These are phyloP conservation scores for Phialophora macrospora DNA, from an alignment of 2,329 filamentous ascomycete genomes.

Conservation along the genomic window DNA sequence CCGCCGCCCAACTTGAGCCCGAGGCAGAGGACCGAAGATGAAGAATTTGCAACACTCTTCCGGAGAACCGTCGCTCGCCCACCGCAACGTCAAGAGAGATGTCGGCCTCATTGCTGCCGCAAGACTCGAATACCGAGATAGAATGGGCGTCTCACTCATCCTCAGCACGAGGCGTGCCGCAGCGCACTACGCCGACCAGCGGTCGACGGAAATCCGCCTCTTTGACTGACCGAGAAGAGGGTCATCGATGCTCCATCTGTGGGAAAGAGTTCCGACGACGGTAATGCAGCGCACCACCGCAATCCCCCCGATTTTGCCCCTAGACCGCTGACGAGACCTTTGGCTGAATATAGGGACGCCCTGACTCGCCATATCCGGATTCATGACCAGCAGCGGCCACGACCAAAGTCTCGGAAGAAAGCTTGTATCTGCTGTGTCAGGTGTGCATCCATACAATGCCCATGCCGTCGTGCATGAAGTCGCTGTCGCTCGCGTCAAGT, in stretches of 20 bases:
- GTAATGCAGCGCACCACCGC: background rate
- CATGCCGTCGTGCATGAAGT: background rate
- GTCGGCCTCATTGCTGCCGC: background rate
- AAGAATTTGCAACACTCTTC: background rate
- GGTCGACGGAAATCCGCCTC: background rate
- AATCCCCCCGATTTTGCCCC: background rate
- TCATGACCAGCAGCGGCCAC: background rate
- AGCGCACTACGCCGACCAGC: background rate
- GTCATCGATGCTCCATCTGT: slow-evolving; percentile 1
- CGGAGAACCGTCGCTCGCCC: background rate
- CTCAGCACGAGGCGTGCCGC: background rate
- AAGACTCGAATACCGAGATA: slow-evolving; percentile 1
- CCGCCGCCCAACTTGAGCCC: background rate
- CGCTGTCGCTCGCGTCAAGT: background rate
- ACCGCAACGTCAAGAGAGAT: background rate
- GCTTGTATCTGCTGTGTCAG: slow-evolving; percentile 6
- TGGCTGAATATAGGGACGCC: background rate
- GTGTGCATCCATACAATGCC: background rate
- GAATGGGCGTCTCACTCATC: background rate
- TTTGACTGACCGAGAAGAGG: background rate
- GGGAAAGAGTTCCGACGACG: background rate
- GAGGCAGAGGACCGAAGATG: background rate
- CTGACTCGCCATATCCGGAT: slow-evolving; percentile 2
- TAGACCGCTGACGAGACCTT: background rate
- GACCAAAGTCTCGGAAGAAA: background rate